These are phyloP conservation scores for Fusarium ramigenum DNA, from an alignment of 2,329 filamentous ascomycete genomes.

Conservation along the genomic window DNA sequence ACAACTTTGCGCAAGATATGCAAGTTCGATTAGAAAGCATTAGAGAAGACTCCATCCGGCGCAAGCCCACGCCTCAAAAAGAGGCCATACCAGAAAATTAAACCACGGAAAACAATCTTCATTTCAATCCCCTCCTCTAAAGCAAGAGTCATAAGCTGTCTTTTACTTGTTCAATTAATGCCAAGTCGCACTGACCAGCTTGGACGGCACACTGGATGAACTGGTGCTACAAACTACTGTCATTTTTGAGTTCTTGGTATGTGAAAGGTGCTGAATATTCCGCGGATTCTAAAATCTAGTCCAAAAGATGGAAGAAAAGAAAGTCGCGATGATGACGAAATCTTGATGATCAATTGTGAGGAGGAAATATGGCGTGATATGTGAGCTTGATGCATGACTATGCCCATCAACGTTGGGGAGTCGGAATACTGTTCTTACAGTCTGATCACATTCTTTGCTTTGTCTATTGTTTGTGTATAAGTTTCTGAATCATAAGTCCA, in stretches of 20 bases:
- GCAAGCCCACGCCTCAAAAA: slow-evolving; percentile 10
- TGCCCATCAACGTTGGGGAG: slow-evolving; percentile 43
- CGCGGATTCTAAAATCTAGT: slow-evolving; percentile 16
- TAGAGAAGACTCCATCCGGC: neutral
- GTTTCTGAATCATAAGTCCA: neutral
- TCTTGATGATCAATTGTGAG: slow-evolving; percentile 37
- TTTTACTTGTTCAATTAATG: slow-evolving; percentile 18
- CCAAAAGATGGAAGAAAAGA: slow-evolving; percentile 5
- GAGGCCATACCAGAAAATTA: slow-evolving; percentile 8
- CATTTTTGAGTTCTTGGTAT: slow-evolving; percentile 11
- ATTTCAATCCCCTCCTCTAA: neutral
- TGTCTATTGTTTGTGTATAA: neutral
- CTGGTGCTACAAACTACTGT: slow-evolving; percentile 36
- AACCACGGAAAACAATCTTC: neutral
- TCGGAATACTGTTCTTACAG: slow-evolving; percentile 36
- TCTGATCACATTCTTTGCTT: neutral
- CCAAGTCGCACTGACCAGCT: slow-evolving; percentile 42
- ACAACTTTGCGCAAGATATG: slow-evolving; percentile 5
- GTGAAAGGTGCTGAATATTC: slow-evolving; percentile 39
- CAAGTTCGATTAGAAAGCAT: too few species aligned
- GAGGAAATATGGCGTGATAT: slow-evolving; percentile 34
- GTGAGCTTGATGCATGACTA: slow-evolving; percentile 45
- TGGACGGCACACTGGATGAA: slow-evolving; percentile 40
- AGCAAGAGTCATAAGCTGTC: neutral
- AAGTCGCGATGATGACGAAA: slow-evolving; percentile 24